Percentiles rank a stretch among this genome's conserved stretches.
Conservation (phyloP, 1,284 basidiomycete species). For the Erythrobasidium hasegawianum region DNA sequence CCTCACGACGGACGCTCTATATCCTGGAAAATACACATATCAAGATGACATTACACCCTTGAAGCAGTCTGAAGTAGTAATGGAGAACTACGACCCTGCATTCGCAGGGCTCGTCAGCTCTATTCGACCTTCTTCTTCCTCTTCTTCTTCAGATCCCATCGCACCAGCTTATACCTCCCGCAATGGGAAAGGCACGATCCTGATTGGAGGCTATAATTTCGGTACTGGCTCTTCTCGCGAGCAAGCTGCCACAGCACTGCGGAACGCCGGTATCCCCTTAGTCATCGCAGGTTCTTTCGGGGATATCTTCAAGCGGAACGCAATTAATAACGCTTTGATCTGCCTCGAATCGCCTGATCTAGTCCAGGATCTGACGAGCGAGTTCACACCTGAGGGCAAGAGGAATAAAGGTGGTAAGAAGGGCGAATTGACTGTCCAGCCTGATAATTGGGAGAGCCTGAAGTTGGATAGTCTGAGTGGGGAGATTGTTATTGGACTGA, state of each 20-base stretch:
- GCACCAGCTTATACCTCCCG: constrained; percentile 44
- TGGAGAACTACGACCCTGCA: constrained; percentile 94
- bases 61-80: constrained; percentile 91
- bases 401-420: constrained; percentile 70
- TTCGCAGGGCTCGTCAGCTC: constrained; percentile 73
- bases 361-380: constrained; percentile 73
- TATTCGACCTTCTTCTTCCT: constrained; percentile 50
- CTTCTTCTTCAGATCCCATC: constrained; percentile 38
- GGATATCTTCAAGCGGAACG: constrained; percentile 98
- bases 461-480: constrained; percentile 69
- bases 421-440: constrained; percentile 75
- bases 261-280: constrained; percentile 85
- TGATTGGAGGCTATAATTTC: constrained; percentile 96
- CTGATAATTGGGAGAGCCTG: constrained; percentile 57
- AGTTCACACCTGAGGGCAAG: constrained; percentile 67
- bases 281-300: constrained; percentile 96
- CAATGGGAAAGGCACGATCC: constrained; percentile 62
- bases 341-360: constrained; percentile 89
- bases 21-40: constrained; percentile 99
- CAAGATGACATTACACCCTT: constrained; percentile 97
- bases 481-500: constrained; percentile 56
- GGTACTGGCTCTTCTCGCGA: constrained; percentile 98
- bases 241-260: constrained; percentile 95
- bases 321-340: constrained; percentile 97
- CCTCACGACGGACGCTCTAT: constrained; percentile 96